Percentiles rank a stretch among this genome's conserved stretches.
Conservation (phyloP, 2,329 filamentous ascomycete species). For the Ascochyta viciae-villosae region DNA sequence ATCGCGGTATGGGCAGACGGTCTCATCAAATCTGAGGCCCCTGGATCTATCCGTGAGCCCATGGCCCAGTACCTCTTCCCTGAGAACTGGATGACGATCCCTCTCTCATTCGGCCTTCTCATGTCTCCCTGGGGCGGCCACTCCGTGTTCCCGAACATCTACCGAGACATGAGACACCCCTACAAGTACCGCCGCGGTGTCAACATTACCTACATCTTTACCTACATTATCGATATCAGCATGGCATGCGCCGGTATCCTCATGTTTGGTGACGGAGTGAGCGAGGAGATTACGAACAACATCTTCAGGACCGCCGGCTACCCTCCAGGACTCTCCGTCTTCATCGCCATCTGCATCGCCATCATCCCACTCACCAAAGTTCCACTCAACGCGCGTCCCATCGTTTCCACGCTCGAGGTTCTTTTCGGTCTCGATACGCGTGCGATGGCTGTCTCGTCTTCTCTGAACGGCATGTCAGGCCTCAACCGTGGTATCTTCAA, state of each 20-base stretch:
- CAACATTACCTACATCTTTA: constrained; percentile 83
- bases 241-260: constrained; percentile 85
- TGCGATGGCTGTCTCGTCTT: constrained; percentile 58
- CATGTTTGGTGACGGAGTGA: constrained; percentile 93
- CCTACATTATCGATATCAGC: constrained; percentile 79
- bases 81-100: constrained; percentile 83
- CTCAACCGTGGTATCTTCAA: constrained; percentile 66
- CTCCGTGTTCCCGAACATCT: constrained; percentile 83
- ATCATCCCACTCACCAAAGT: constrained; percentile 96
- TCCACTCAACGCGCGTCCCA: constrained; percentile 87
- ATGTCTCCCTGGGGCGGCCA: constrained; percentile 82
- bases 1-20: constrained; percentile 83
- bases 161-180: constrained; percentile 79
- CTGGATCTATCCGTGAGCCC: constrained; percentile 84
- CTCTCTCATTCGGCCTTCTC: constrained; percentile 86
- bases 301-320: constrained; percentile 79
- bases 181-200: constrained; percentile 80
- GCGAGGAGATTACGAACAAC: constrained; percentile 89
- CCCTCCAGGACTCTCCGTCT: constrained; percentile 73
- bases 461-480: constrained; percentile 61
- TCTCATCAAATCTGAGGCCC: constrained; percentile 77
- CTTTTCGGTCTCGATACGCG: constrained; percentile 74
- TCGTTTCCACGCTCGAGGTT: constrained; percentile 84
- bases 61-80: constrained; percentile 83
- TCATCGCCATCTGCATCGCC: constrained; percentile 85